Conservation (phyloP, 2,329 filamentous ascomycete species). For the Cladophialophora psammophila region DNA sequence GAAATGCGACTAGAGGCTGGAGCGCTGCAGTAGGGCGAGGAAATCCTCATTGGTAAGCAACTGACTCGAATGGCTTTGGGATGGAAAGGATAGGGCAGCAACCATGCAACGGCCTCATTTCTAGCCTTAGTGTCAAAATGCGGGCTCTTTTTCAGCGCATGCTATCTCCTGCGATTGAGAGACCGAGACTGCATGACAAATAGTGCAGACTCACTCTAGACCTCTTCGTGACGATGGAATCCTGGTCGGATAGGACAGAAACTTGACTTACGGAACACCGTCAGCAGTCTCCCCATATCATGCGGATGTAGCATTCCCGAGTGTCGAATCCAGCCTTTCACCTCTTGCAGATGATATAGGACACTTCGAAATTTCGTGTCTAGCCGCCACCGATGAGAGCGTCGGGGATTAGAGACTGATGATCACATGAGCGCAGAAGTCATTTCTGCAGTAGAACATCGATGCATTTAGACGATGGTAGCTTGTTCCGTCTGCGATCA, state of each 20-base stretch:
- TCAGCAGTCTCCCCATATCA: neutral
- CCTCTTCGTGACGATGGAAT: neutral
- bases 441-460: neutral
- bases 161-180: neutral
- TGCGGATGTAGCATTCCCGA: neutral
- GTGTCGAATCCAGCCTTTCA: neutral
- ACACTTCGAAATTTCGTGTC: neutral
- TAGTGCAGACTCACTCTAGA: neutral
- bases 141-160: neutral
- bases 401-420: neutral
- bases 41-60: neutral
- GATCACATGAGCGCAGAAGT: neutral
- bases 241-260: neutral
- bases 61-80: neutral
- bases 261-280: neutral
- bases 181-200: conserved; percentile 1
- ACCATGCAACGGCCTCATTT: neutral
- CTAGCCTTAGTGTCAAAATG: neutral
- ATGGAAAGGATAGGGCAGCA: neutral
- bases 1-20: neutral
- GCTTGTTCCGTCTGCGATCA: neutral
- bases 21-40: neutral
- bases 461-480: neutral
- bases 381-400: neutral
- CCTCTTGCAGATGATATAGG: neutral